Evolutionary conservation across 2,329 filamentous ascomycete genomes (phyloP).

Genomic region (Coniochaeta prunicola): DNA sequence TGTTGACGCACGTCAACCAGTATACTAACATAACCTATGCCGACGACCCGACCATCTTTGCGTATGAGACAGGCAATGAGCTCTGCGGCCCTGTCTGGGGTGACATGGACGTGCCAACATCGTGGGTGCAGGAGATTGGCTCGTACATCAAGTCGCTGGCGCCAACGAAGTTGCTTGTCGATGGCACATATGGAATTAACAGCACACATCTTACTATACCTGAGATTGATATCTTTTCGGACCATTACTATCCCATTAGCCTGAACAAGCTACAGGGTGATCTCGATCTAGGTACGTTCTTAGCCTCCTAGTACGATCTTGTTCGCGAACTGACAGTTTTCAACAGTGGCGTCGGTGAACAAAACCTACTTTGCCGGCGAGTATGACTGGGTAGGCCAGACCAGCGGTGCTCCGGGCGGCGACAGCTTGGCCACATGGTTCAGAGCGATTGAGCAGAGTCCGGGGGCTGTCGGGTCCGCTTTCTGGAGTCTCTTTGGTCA

Average conservation of each 20-base stretch:
- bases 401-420: conserved; percentile 13
- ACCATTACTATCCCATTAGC: conserved; percentile 39
- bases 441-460: conserved; percentile 28
- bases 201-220: conserved; percentile 30
- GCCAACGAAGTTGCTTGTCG: conserved; percentile 35
- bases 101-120: conserved; percentile 33
- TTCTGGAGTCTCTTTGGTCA: conserved; percentile 41
- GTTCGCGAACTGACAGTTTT: background rate
- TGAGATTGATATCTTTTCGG: conserved; percentile 37
- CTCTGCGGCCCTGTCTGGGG: conserved; percentile 33
- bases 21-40: conserved; percentile 38
- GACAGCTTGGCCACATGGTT: conserved; percentile 31
- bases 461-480: conserved; percentile 29
- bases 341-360: conserved; percentile 25
- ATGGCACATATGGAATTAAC: conserved; percentile 42
- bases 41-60: conserved; percentile 41
- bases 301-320: background rate
- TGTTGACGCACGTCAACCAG: conserved; percentile 37
- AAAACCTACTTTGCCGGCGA: conserved; percentile 38
- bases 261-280: conserved; percentile 29
- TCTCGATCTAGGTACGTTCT: conserved; percentile 12
- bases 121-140: conserved; percentile 35
- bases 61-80: conserved; percentile 42
- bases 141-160: conserved; percentile 33
- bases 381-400: conserved; percentile 34